Evolutionary conservation across 2,329 filamentous ascomycete genomes (phyloP), one percentile per base, ranked within the genome.

Genomic region (Colletotrichum chlorophyti): DNA sequence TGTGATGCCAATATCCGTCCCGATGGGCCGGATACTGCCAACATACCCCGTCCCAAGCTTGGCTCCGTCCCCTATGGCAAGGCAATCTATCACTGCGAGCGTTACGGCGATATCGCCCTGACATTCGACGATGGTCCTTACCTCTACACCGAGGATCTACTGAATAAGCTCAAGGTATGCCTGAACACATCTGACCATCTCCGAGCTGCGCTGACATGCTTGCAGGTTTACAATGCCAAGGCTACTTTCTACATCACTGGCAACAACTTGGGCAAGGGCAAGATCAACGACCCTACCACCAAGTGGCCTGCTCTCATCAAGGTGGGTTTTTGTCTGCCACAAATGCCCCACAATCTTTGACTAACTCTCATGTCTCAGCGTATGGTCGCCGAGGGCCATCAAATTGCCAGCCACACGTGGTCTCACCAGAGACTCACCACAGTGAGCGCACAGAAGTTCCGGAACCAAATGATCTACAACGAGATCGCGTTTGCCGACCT

Each of bases 161-260:
- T 83, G 21, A 71, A 79, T 51, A 53, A 74, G 3, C 60, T 78
- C 12, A 67, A 70, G 24, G 49, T 90, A 79, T 58, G 68, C 27
- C 6, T 19, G 17, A n/a, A 26, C 32, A 24, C 34, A 24, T 4
- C 8, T 43, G 12, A 17, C n/a, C 3, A 11, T 35, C 19, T 5
- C 40, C 9, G 46, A 10, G 19, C 35, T 17, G 12, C 15, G 15
- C 24, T 52, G 11, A 41, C 8, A 12, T 10, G 24, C 21, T 10
- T 32, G 15, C 27, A 70, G 64, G 76, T 73, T 23, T 86, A 88
- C 66, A 74, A 80, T 24, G 86, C 84, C 12, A 87, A 84, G 63
- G 87, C 85, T 2, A 90, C 88, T 2, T 91, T 91, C 69, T 90
- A 89, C 65, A 69, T 79, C 41, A 72, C 73, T 0, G 76, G 76